Conservation (phyloP, 192 early-diverging fungal genomes). For the Haplosporangium gracile region DNA sequence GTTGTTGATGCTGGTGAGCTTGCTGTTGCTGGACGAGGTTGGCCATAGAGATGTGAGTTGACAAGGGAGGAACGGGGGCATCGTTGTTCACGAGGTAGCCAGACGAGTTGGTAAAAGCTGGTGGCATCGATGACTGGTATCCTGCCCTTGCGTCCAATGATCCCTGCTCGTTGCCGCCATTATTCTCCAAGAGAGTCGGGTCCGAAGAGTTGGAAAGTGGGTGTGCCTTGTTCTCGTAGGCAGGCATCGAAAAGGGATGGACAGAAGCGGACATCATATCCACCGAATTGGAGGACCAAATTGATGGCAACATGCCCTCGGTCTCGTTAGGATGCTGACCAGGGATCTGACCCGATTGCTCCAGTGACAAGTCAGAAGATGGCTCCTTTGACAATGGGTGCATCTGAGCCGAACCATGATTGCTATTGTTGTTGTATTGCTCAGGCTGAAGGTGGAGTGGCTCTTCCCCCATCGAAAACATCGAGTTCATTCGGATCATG, state of each 20-base stretch:
- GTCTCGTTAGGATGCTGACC: slow-evolving; percentile 52
- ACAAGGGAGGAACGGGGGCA: not conserved
- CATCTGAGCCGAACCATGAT: not conserved
- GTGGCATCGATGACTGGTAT: slow-evolving; percentile 15
- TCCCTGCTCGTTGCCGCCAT: slow-evolving; percentile 10
- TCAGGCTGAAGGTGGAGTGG: slow-evolving; percentile 26
- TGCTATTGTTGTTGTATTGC: not conserved
- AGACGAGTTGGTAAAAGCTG: slow-evolving; percentile 10
- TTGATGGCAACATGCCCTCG: slow-evolving; percentile 37
- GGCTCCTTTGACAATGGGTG: slow-evolving; percentile 26
- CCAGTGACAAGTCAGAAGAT: not conserved
- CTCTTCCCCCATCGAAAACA: slow-evolving; percentile 35
- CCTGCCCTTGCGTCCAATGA: slow-evolving; percentile 1
- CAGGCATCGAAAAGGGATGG: slow-evolving; percentile 34
- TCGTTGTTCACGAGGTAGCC: slow-evolving; percentile 20
- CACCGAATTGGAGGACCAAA: slow-evolving; percentile 33
- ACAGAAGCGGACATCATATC: slow-evolving; percentile 41
- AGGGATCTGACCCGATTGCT: slow-evolving; percentile 13
- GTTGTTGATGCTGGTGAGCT: slow-evolving; percentile 29
- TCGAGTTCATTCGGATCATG: slow-evolving; percentile 27
- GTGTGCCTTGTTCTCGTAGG: slow-evolving; percentile 12
- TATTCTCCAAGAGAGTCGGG: slow-evolving; percentile 13
- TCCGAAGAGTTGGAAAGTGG: slow-evolving; percentile 11
- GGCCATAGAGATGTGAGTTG: not conserved
- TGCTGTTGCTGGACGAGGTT: slow-evolving; percentile 13